Percentiles rank a stretch among this genome's conserved stretches.
phyloP scores from a whole-genome alignment of 495 filamentous ascomycete genomes.

The Emericellopsis terricola region DNA sequence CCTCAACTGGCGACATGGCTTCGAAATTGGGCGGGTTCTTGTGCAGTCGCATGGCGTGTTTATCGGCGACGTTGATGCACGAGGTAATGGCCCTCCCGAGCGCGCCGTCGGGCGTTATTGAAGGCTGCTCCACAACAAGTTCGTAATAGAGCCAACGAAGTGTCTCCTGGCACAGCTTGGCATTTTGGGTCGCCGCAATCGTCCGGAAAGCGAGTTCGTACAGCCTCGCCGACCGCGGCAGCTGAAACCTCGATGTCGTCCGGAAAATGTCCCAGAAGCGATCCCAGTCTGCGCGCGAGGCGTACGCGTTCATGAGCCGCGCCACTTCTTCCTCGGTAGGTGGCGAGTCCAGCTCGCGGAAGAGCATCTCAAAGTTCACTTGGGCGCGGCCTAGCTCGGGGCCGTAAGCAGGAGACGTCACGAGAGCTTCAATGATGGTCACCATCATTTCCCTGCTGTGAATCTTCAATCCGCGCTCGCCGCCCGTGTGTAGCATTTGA shows the following conservation, averaged over 20 bases:
- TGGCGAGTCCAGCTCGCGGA: conserved; percentile 13
- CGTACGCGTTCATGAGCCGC: conserved; percentile 27
- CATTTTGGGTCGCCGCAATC: conserved; percentile 28
- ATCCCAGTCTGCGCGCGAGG: conserved; percentile 24
- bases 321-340: conserved; percentile 28
- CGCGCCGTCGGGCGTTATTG: conserved; percentile 23
- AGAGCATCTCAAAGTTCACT: conserved; percentile 9
- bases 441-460: conserved; percentile 20
- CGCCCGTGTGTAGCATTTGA: conserved; percentile 18
- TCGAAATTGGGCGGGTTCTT: background rate
- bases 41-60: conserved; percentile 5
- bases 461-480: conserved; percentile 14
- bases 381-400: conserved; percentile 6
- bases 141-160: conserved; percentile 33
- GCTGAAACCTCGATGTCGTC: conserved; percentile 27
- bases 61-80: conserved; percentile 36
- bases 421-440: conserved; percentile 16
- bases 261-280: conserved; percentile 46
- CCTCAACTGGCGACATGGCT: background rate
- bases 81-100: conserved; percentile 22
- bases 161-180: conserved; percentile 25
- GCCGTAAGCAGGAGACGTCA: conserved; percentile 1
- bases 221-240: conserved; percentile 30
- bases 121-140: conserved; percentile 39
- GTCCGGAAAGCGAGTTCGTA: conserved; percentile 38